Conservation (phyloP, 2,329 filamentous ascomycete species). For the Keithomyces neogunnii region DNA sequence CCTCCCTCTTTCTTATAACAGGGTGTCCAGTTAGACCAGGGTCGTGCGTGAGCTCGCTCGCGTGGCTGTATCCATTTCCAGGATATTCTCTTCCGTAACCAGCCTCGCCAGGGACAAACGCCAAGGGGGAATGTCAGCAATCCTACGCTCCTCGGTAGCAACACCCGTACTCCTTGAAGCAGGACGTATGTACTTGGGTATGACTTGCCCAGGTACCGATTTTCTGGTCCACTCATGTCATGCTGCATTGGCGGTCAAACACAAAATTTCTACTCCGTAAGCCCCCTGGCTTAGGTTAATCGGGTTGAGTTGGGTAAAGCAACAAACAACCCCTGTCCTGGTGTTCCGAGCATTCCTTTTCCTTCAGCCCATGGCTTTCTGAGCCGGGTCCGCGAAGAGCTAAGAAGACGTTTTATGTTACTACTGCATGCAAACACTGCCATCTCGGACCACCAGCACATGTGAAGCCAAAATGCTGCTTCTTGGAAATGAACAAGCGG, state of each 20-base stretch:
- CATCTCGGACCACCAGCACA: neutral
- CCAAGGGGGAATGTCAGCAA: slow-evolving; percentile 1
- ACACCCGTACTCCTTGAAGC: neutral
- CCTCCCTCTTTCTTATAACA: neutral
- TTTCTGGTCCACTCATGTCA: slow-evolving; percentile 2
- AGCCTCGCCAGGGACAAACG: neutral
- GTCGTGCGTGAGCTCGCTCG: slow-evolving; percentile 12
- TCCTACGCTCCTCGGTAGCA: neutral
- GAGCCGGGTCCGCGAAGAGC: neutral
- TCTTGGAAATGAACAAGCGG: neutral
- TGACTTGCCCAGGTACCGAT: neutral
- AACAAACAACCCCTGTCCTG: neutral
- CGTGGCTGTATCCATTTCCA: slow-evolving; percentile 12
- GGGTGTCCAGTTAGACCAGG: slow-evolving; percentile 5
- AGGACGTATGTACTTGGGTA: neutral
- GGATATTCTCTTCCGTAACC: neutral
- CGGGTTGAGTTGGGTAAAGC: slow-evolving; percentile 1
- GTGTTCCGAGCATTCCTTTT: neutral
- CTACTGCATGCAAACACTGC: neutral
- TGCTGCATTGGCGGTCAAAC: neutral
- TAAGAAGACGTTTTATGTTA: neutral
- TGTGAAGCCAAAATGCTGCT: neutral
- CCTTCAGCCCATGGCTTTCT: neutral
- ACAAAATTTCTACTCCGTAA: neutral
- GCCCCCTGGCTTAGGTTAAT: neutral